phyloP scores from a whole-genome alignment of 1,139 yeast genomes.

The Protomyces pachydermus region DNA sequence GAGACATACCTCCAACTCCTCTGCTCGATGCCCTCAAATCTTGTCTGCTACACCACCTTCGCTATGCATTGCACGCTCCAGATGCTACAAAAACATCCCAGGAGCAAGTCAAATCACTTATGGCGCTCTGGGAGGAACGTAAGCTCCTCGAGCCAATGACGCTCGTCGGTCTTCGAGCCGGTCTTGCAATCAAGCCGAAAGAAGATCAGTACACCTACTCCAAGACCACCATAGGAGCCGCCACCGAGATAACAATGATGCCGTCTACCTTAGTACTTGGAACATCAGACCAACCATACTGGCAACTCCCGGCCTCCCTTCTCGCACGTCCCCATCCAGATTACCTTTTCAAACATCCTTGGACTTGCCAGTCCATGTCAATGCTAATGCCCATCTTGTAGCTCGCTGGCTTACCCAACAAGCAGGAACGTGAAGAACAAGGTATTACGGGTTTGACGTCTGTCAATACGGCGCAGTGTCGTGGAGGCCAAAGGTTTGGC shows the following conservation, averaged over 20 bases:
- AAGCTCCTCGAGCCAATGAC: not conserved
- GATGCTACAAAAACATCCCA: not conserved
- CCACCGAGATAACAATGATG: not conserved
- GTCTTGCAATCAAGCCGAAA: not conserved
- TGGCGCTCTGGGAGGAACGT: not conserved
- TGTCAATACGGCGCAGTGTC: not conserved
- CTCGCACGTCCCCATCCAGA: not conserved
- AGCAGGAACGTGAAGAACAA: not conserved
- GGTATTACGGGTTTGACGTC: not conserved
- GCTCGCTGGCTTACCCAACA: not conserved
- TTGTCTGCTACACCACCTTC: not conserved
- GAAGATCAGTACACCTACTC: not conserved
- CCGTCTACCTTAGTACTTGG: not conserved
- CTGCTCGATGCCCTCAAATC: not conserved
- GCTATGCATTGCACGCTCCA: not conserved
- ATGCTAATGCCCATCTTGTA: not conserved
- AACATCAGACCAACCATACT: not conserved
- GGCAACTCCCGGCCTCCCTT: not conserved
- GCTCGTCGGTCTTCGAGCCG: not conserved
- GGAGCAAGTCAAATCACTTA: not conserved
- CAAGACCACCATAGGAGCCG: not conserved
- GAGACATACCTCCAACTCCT: not conserved
- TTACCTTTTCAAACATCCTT: not conserved
- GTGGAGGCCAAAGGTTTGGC: not conserved
- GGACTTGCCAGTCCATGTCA: too few species aligned